Evolutionary conservation across 2,329 filamentous ascomycete genomes (phyloP), one percentile per base, ranked within the genome.

Genomic region (Pseudogymnoascus sp.): DNA sequence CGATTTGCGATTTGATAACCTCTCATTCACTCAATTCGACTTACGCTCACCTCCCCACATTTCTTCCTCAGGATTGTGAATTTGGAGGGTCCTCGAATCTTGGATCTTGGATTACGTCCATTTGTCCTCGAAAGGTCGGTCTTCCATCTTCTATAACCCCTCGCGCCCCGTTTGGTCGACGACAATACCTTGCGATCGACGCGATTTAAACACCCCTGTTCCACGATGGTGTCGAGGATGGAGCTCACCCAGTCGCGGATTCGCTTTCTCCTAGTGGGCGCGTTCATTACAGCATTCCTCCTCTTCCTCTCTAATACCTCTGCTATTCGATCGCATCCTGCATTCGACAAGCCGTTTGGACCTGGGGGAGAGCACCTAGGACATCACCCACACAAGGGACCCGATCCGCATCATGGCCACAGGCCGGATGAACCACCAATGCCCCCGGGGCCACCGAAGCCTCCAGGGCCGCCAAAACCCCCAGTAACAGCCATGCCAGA

Each of bases 271-370:
- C 2, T 60, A 40, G 37, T 60, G 8, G 33, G 33, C 24, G 59
- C 11, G 10, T 41, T 60, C 59, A 60, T 60, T 10, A 41, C 59
- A 26, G 59, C 59, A 40, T 41, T 60, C 59, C 12, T 60, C 33
- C 59, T 60, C 19, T 26, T 40, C 24, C 33, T 38, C 33, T 10
- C 33, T 3, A 60, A 41, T 41, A 60, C 22, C 6, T 26, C 33
- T 6, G 19, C 59, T 60, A 33, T 40, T 24, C 33, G 59, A 14
- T 56, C 50, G 28, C 50, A 56, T 33, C 50, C 50, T 4, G 50
- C 50, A 33, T 56, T 56, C 26, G 50, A 56, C 50, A 56, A 12
- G 14, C 50, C 50, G 2, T 33, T 8, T 8, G 50, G 50, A 19
- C 50, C 50, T 33, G 28, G 28, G 4, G 50, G 50, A 14, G 50